Conservation (phyloP, 2,329 filamentous ascomycete genomes). For the Colletotrichum nymphaeae region DNA sequence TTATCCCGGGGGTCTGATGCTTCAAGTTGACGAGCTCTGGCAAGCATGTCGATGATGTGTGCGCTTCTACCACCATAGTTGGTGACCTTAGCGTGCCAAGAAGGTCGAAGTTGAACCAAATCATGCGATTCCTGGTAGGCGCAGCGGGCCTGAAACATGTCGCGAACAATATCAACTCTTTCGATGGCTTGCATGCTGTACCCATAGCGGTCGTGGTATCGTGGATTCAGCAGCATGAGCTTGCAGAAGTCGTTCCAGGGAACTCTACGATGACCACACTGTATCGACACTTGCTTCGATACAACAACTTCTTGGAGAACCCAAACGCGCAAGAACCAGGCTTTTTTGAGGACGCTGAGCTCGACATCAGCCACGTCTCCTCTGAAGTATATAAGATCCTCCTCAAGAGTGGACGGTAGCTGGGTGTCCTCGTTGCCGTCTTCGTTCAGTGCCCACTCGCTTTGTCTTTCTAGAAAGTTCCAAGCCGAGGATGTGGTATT, state of each 20-base stretch:
- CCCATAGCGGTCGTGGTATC: background rate
- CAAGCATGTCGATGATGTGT: background rate
- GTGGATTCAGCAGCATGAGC: background rate
- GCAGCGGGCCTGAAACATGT: background rate
- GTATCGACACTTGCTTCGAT: background rate
- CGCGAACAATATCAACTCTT: background rate
- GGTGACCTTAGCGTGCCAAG: background rate
- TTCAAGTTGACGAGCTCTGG: background rate
- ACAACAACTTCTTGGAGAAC: background rate
- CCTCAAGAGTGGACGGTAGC: background rate
- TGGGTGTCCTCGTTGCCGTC: background rate
- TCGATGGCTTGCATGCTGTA: background rate
- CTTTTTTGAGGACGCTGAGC: background rate
- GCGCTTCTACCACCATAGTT: background rate
- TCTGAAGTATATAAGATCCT: background rate
- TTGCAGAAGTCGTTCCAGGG: background rate
- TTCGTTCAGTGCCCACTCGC: background rate
- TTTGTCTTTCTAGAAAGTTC: background rate
- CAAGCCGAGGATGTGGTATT: background rate
- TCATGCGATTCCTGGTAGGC: background rate
- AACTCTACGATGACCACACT: background rate
- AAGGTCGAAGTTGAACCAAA: background rate
- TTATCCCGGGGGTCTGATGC: background rate
- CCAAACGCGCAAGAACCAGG: background rate
- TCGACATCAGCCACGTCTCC: background rate